Base-by-base conservation (phyloP, 1,284 basidiomycete genomes). In the Dichomitus squalens region DNA sequence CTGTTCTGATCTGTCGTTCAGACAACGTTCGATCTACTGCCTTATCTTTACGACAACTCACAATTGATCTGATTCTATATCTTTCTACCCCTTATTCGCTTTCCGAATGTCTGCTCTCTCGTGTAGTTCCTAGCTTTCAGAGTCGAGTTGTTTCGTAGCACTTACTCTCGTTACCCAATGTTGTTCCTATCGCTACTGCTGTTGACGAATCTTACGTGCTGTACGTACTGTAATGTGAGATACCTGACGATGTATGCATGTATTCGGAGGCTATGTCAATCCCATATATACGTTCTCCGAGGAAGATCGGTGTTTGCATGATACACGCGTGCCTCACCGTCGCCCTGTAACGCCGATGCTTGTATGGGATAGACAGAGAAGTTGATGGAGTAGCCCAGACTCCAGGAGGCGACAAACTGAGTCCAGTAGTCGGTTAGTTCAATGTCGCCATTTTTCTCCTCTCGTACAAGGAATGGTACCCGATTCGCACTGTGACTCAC, bases 181-280 rank as follows among this genome's bases (percentile, higher is more conserved):
- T 49, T 50, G 55, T 49, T 48, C 53, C 58, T 60, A 23, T 49
- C 58, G 51, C 52, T 56, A 44, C 49, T 47, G 54, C 53, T 57
- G 49, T 34, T 60, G 49, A 63, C 56, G 61, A 63, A 51, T 53
- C 34, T 55, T 52, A 63, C 56, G 55, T n/a, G 29, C 49, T 39
- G 48, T 51, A 58, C 52, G 56, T 54, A 41, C 25, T 47, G 29
- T 60, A 55, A 58, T 63, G 53, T 52, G 49, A 58, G 48, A 27
- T 57, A 59, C 54, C 52, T 58, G 25, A 57, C 49, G 52, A 60
- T 63, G 57, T 63, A 55, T 47, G 51, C 51, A 38, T 60, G 60
- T 62, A 56, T 53, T 36, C 46, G 25, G 35, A 55, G 46, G 49
- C 40, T 41, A 35, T 47, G 47, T 50, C 46, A 54, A 54, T 55